Conservation (phyloP, 345 rosid genomes). For the Euphorbia lathyris region DNA sequence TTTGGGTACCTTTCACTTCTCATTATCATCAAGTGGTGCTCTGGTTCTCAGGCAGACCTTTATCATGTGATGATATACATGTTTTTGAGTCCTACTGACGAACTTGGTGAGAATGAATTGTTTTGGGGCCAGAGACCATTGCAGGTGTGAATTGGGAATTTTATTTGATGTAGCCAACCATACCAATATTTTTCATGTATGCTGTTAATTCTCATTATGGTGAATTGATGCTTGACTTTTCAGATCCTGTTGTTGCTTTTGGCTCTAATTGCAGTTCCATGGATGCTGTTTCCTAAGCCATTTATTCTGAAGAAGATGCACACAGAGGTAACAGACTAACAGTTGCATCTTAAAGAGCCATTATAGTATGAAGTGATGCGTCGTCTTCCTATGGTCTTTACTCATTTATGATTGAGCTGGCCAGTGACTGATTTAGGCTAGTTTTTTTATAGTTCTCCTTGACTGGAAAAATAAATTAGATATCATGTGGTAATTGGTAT, state of each 20-base stretch:
- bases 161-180: not conserved
- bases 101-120: slow-evolving; percentile 82
- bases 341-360: not conserved
- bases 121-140: slow-evolving; percentile 95
- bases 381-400: not conserved
- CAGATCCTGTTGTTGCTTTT: slow-evolving; percentile 78
- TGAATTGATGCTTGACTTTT: slow-evolving; percentile 26
- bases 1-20: slow-evolving; percentile 96
- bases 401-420: not conserved
- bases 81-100: slow-evolving; percentile 94
- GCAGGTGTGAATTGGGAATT: slow-evolving; percentile 49
- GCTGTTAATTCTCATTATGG: slow-evolving; percentile 14
- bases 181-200: not conserved
- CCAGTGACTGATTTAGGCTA: not conserved
- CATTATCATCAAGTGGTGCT: slow-evolving; percentile 92
- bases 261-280: slow-evolving; percentile 86
- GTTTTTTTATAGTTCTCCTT: not conserved
- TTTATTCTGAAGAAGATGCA: slow-evolving; percentile 81
- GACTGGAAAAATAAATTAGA: too few relatives aligned
- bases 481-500: not conserved
- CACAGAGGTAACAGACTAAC: slow-evolving; percentile 50
- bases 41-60: slow-evolving; percentile 96
- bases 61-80: slow-evolving; percentile 99
- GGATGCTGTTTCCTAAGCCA: slow-evolving; percentile 99
- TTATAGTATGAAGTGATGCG: not conserved